Conservation (phyloP, 2,329 filamentous ascomycete species). For the Aspergillus oerlinghausenensis region DNA sequence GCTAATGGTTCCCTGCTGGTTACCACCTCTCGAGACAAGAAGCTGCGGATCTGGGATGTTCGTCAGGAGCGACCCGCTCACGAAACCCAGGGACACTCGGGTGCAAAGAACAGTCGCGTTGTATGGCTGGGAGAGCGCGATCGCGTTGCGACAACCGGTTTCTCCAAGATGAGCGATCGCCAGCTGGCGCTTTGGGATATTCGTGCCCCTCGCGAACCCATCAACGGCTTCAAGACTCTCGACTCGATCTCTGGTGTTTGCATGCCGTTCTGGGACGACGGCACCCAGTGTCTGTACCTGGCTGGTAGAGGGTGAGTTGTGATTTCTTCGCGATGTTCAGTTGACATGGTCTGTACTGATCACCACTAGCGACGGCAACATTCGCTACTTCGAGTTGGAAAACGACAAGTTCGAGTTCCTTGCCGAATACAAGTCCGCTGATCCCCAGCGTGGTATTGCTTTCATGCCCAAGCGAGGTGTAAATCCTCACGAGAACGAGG, state of each 20-base stretch:
- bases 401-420: constrained; percentile 98
- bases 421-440: constrained; percentile 93
- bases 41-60: constrained; percentile 94
- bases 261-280: constrained; percentile 99
- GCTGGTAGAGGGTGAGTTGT: constrained; percentile 83
- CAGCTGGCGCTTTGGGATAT: constrained; percentile 96
- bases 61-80: constrained; percentile 84
- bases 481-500: constrained; percentile 94
- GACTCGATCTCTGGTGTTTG: constrained; percentile 97
- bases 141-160: constrained; percentile 90
- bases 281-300: constrained; percentile 89
- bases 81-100: constrained; percentile 78
- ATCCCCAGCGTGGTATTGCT: constrained; percentile 89
- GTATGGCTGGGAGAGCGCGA: constrained; percentile 98
- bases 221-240: constrained; percentile 83
- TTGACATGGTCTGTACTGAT: constrained; percentile 8
- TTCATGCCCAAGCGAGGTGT: constrained; percentile 94
- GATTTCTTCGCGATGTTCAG: background rate
- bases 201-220: constrained; percentile 70
- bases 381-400: constrained; percentile 96
- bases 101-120: constrained; percentile 94
- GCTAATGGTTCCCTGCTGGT: constrained; percentile 79
- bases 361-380: constrained; percentile 78
- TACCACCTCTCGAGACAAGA: constrained; percentile 97
- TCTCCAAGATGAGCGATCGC: constrained; percentile 97